These are phyloP conservation scores for Cymodocea nodosa DNA, from an alignment of 116 monocot species.

Conservation along the genomic window DNA sequence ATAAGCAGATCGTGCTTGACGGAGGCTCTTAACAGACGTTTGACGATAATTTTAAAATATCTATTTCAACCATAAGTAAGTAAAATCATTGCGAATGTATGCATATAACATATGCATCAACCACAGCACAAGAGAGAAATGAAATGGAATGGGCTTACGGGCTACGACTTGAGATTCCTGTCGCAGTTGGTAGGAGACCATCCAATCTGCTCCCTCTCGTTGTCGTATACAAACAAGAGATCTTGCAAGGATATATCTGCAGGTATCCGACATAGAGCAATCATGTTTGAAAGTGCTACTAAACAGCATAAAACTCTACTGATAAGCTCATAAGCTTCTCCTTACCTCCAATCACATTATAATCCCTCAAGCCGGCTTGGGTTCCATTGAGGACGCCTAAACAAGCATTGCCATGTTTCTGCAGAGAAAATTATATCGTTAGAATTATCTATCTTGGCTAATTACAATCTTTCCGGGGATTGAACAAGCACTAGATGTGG, in stretches of 20 bases:
- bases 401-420: slow-evolving; percentile 70
- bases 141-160: background rate
- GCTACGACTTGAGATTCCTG: slow-evolving; percentile 34
- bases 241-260: slow-evolving; percentile 56
- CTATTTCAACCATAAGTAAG: no score
- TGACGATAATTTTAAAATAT: no score
- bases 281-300: background rate
- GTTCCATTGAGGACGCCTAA: slow-evolving; percentile 78
- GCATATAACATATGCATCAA: no score
- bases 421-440: slow-evolving; percentile 2
- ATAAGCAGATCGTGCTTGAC: no score
- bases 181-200: slow-evolving; percentile 45
- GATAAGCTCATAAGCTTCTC: background rate
- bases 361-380: slow-evolving; percentile 40
- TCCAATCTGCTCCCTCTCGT: slow-evolving; percentile 46
- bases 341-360: slow-evolving; percentile 73
- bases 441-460: no score
- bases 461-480: no score
- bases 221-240: slow-evolving; percentile 46
- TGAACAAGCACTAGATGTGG: background rate
- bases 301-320: background rate
- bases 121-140: background rate
- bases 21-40: no score
- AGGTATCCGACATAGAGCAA: background rate
- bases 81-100: no score